A percentile compares a stretch with the other conserved stretches of the same genome.
Conservation (phyloP, 2,329 filamentous ascomycete genomes). For the Ambrosiella cleistominuta region DNA sequence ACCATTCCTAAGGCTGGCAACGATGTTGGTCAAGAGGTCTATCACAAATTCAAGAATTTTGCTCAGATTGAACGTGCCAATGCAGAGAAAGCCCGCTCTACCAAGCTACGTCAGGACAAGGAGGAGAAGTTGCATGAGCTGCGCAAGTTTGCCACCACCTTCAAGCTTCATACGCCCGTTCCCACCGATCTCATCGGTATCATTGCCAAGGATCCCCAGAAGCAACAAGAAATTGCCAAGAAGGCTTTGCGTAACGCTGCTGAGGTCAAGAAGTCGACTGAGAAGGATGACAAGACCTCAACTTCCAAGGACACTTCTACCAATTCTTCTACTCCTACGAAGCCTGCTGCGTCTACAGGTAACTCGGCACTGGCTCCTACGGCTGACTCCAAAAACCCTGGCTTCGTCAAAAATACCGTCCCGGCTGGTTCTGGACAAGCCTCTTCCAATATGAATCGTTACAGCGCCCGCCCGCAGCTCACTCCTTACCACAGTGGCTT, state of each 20-base stretch:
- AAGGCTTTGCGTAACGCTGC: constrained; percentile 37
- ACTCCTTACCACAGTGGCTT: not conserved
- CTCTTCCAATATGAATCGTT: not conserved
- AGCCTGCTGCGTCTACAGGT: constrained; percentile 15
- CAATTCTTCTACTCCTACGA: constrained; percentile 18
- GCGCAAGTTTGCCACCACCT: constrained; percentile 84
- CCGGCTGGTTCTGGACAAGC: not conserved
- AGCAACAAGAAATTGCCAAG: constrained; percentile 83
- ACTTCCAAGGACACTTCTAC: constrained; percentile 19
- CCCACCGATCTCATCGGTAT: constrained; percentile 85
- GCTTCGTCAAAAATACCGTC: not conserved
- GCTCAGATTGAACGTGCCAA: constrained; percentile 37
- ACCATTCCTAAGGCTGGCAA: constrained; percentile 27
- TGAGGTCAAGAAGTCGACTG: constrained; percentile 18
- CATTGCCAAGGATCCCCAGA: constrained; percentile 86
- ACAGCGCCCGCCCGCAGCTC: not conserved
- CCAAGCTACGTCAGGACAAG: constrained; percentile 56
- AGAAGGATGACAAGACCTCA: constrained; percentile 27
- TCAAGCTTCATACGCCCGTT: constrained; percentile 87
- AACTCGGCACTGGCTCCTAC: not conserved
- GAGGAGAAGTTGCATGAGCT: constrained; percentile 85
- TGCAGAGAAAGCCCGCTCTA: constrained; percentile 37
- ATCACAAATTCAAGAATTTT: constrained; percentile 47
- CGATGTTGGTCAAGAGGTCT: constrained; percentile 42
- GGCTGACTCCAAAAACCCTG: not conserved